These are phyloP conservation scores for Nakazawaea laoshanensis DNA, from an alignment of 805 yeast genomes.

Conservation along the genomic window DNA sequence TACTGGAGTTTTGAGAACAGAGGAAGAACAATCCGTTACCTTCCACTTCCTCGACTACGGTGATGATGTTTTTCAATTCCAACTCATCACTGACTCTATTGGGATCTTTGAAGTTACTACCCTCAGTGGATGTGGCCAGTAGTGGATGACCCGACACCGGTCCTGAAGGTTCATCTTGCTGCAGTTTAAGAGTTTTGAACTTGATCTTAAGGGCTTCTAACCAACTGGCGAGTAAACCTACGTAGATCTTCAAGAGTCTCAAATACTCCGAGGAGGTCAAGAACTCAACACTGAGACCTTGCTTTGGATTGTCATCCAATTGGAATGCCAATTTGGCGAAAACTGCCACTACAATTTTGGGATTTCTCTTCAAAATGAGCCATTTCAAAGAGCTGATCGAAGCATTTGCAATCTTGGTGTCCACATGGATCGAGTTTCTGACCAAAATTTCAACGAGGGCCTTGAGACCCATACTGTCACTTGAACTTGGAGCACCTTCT, in stretches of 20 bases:
- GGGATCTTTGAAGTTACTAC: slow-evolving; percentile 17
- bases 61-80: slow-evolving; percentile 70
- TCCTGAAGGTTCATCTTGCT: slow-evolving; percentile 15
- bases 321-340: slow-evolving; percentile 75
- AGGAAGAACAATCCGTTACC: slow-evolving; percentile 91
- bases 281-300: slow-evolving; percentile 46
- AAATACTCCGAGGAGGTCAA: slow-evolving; percentile 55
- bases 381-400: slow-evolving; percentile 55
- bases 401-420: slow-evolving; percentile 52
- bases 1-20: slow-evolving; percentile 75
- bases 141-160: slow-evolving; percentile 10
- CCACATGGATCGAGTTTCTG: slow-evolving; percentile 65
- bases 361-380: slow-evolving; percentile 60
- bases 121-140: slow-evolving; percentile 1
- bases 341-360: slow-evolving; percentile 60
- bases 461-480: slow-evolving; percentile 32
- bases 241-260: slow-evolving; percentile 56
- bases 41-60: slow-evolving; percentile 89
- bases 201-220: slow-evolving; percentile 45
- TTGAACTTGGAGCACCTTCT: slow-evolving; percentile 61
- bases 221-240: slow-evolving; percentile 81
- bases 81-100: slow-evolving; percentile 39
- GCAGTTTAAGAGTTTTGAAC: slow-evolving; percentile 12
- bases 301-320: slow-evolving; percentile 62
- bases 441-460: slow-evolving; percentile 68